Evolutionary conservation across 495 filamentous ascomycete species (phyloP), one percentile per base, ranked within the genome.

Genomic region (Neurospora cerealis): DNA sequence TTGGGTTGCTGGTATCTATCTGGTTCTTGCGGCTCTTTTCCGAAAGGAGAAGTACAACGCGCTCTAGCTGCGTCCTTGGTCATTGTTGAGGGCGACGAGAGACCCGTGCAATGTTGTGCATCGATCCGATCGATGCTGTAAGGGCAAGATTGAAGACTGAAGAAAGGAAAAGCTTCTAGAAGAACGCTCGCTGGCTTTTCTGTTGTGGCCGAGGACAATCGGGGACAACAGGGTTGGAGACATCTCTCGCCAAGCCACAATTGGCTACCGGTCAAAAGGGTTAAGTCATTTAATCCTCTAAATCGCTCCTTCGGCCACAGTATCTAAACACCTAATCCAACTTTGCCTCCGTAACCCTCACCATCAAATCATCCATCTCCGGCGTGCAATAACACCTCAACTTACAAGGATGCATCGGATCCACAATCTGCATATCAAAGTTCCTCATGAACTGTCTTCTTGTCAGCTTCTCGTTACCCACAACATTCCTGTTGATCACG

Each of bases 351-450:
- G 71, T 42, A 21, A 73, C 28, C 21, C 54, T 70, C 4, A 73
- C n/a, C 66, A 71, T 32, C 19, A 73, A 71, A 21, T 70, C n/a
- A 10, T 73, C 71, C 38, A 73, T 70, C 60, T 71, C 71, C n/a
- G 69, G 38, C 7, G 36, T 40, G 36, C 15, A 28, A 7, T 70
- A 36, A 5, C 13, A 34, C 21, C 21, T 70, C 10, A 72, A 37
- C 8, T 6, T 21, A 37, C 71, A 73, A 0, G 71, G 71, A 24
- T 38, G 34, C 8, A 37, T 38, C 24, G 71, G 71, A 69, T 76
- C 40, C 4, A 70, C 42, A 9, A 77, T 66, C 41, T 75, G 73
- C 37, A 80, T 77, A 24, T 75, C 54, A 62, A 62, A 62, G 54
- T 62, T 62, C 7, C 54, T 62, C 28, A 62, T 8, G 6, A 62